Percentiles rank a stretch among this genome's conserved stretches.
phyloP scores from a whole-genome alignment of 176 grass and related monocot genomes.

The Pontederia paniculata region DNA sequence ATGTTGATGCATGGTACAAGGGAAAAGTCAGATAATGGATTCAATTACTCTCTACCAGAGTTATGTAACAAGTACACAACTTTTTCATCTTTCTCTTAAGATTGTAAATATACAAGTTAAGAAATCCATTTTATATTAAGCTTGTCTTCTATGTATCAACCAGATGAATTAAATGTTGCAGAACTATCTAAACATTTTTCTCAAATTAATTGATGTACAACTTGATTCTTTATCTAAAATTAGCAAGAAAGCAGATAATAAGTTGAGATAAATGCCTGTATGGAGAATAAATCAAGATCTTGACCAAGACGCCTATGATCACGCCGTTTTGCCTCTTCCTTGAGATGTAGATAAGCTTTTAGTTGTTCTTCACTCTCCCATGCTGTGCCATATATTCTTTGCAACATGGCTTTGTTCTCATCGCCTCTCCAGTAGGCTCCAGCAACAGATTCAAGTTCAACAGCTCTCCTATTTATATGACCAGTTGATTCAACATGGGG shows the following conservation, averaged over 20 bases:
- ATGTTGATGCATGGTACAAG: no score
- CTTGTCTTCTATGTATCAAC: no score
- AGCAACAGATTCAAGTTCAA: slow-evolving; percentile 91
- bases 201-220: no score
- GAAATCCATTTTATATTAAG: no score
- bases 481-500: slow-evolving; percentile 94
- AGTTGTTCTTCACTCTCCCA: slow-evolving; percentile 90
- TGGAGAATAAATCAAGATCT: slow-evolving; percentile 97
- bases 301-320: slow-evolving; percentile 93
- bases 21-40: no score
- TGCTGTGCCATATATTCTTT: slow-evolving; percentile 96
- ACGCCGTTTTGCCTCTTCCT: slow-evolving; percentile 82
- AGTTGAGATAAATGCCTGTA: slow-evolving; percentile 47
- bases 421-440: slow-evolving; percentile 96
- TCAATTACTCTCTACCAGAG: no score
- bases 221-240: no score
- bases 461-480: slow-evolving; percentile 61
- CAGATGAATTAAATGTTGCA: no score
- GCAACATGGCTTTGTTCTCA: slow-evolving; percentile 87
- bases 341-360: slow-evolving; percentile 72
- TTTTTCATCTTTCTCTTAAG: no score
- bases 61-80: no score
- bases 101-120: no score
- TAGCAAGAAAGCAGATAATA: slow-evolving; percentile 4
- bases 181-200: no score